Evolutionary conservation across 2,329 filamentous ascomycete species (phyloP), one percentile per base, ranked within the genome.

Genomic region (Ascochyta pisi): DNA sequence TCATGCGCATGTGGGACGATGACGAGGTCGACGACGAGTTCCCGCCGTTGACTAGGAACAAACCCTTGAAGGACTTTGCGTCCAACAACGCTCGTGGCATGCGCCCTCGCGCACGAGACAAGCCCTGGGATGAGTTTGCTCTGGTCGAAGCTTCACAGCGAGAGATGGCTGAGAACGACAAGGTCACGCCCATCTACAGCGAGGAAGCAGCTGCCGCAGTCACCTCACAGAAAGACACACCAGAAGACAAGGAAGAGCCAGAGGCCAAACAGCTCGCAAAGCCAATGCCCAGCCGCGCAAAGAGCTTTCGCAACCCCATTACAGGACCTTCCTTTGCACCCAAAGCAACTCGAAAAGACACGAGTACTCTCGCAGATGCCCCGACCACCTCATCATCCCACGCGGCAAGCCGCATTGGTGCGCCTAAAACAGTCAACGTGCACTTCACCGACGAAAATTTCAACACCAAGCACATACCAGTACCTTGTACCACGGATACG

Each of bases 11-110:
- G 86, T 90, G 93, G 8, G 86, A 95, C 69, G 90, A 91, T 52
- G 91, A 89, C 44, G 91, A 95, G 68, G 87, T 94, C 1, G 91
- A 96, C 64, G 89, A 92, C 62, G 91, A 95, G 68, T 95, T 95
- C 62, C 90, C 90, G 29, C 87, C 91, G 0, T 81, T 95, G 37
- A 88, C 90, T 54, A 83, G 91, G 33, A 91, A 85, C 22, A 89
- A 89, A 66, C 84, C 87, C 2, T 81, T 95, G n/a, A 85, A 84
- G 6, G 87, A 91, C 19, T 95, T 94, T 66, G 91, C 90, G 0
- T 87, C 84, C 6, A 90, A 89, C 58, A 93, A 94, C 70, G 92
- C 91, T 69, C 83, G 86, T 50, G 88, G 83, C 26, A 83, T 81
- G 47, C 79, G 86, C 49, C 81, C 83, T 58, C 82, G 90, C 51